Evolutionary conservation across 2,329 filamentous ascomycete species (phyloP), one percentile per base, ranked within the genome.

Genomic region (Nectriaceae sp.): DNA sequence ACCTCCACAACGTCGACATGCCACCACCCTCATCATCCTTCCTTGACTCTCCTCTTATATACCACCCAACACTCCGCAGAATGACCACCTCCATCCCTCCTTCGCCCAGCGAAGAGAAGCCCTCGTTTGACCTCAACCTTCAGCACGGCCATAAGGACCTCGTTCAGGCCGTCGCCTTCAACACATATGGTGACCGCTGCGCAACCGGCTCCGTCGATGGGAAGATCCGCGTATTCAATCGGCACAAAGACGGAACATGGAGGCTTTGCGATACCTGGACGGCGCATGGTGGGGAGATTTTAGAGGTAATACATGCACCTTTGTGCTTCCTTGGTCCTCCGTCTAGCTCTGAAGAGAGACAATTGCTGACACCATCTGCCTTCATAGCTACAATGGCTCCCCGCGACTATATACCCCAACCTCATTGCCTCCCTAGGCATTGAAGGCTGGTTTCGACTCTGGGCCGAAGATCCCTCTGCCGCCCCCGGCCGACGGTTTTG

Each of bases 161-260:
- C 38, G 88, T 95, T 43, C 85, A 92, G 56, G 87, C 90, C 46
- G 85, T 93, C 52, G 87, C 90, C 57, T 96, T 95, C 79, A 97
- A 97, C 70, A 86, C 85, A 57, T 96, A 96, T 68, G 93, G 92
- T 60, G 92, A 90, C 62, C 89, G 92, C 59, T 92, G 93, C 76
- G 89, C 92, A 36, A 94, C 91, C 3, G 91, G 90, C 26, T 94
- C 90, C 16, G 89, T 93, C 16, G 93, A 97, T 69, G 93, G 96
- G 68, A 90, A 88, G 67, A 87, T 97, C 63, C 90, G 92, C 65
- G 88, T 97, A 54, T 97, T 93, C 80, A 90, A 93, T 70, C 81
- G 87, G 40, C 87, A 94, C 65, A 85, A 85, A 57, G 87, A 90
- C 60, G 84, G 84, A 36, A 76, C 82, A 48, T 96, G 91, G 90